Evolutionary conservation across 495 filamentous ascomycete genomes (phyloP).

Genomic region (Podospora sp.): DNA sequence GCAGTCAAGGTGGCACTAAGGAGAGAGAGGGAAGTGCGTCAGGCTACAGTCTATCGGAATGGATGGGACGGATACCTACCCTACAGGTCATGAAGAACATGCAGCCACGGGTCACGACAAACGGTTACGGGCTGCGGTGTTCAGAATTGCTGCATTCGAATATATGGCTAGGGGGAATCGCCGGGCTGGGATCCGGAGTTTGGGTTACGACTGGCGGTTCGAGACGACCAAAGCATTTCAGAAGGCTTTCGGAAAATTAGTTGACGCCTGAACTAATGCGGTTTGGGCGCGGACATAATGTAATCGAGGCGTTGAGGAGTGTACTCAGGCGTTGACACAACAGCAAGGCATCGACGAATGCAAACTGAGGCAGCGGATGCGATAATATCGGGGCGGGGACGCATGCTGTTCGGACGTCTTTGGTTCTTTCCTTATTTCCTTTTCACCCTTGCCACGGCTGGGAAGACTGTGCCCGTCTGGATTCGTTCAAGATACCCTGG

Average conservation of each 20-base stretch:
- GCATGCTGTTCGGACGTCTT: too few relatives aligned
- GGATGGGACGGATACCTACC: not conserved
- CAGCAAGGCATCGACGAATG: too few relatives aligned
- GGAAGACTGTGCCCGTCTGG: not conserved
- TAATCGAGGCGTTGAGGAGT: too few relatives aligned
- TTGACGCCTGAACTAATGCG: too few relatives aligned
- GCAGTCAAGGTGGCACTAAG: conserved; percentile 4
- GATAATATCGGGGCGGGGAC: too few relatives aligned
- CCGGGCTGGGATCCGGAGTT: not conserved
- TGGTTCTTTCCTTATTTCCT: not conserved
- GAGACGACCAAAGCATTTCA: too few relatives aligned
- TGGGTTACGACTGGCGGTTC: not conserved
- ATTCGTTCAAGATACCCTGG: not conserved
- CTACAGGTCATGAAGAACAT: not conserved
- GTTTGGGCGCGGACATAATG: too few relatives aligned
- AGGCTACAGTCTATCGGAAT: not conserved
- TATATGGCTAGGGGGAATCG: not conserved
- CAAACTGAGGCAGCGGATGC: too few relatives aligned
- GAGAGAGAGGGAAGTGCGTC: not conserved
- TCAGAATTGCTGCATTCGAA: not conserved
- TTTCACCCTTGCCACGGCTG: not conserved
- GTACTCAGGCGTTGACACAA: too few relatives aligned
- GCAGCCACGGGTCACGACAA: not conserved
- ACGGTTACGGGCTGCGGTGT: not conserved
- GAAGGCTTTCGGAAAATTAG: too few relatives aligned